Base-by-base conservation (phyloP, 2,329 filamentous ascomycete species). In the Calonectria henricotiae region DNA sequence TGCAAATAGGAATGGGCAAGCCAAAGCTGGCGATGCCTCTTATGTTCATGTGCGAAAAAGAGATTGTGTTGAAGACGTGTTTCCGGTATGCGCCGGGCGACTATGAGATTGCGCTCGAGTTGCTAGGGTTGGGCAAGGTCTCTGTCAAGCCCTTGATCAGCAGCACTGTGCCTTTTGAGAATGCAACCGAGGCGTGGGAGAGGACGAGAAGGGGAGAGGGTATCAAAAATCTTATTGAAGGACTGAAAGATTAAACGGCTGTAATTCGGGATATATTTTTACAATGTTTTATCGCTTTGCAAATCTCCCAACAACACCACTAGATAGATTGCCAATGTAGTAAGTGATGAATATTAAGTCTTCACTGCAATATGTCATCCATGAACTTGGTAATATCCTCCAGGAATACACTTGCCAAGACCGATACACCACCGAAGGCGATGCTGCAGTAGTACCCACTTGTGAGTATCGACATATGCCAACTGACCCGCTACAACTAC, bases 1-100 rank as follows among this genome's bases (percentile, higher is more conserved):
- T 96, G 7, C 94, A 97, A 84, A 93, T 91, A 71, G 95, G 94
- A 68, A 58, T 58, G 51, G 51, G 51, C 12, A 58, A 58, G 51
- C 20, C 51, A 4, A 58, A 37, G 13, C 20, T 37, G 20, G 51
- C 51, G 12, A 25, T 58, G 23, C 51, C 51, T 8, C 51, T 58
- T 6, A 58, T 58, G 51, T 58, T 58, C 20, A 58, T 58, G 51
- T 58, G 51, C 32, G 51, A 58, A 25, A 58, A 58, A 12, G 51
- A 58, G 20, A 58, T 58, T 39, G 51, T 58, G 12, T 15, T 58
- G 51, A 58, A 58, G 32, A 58, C 51, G 1, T 58, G 51, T 27
- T 58, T 58, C 23, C 35, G 51, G 35, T 58, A 58, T 35, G 51
- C 51, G 4, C 51, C 51, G 8, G 51, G 51, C 17, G 51, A 58